These are phyloP conservation scores for Cymbopogon citratus DNA, from an alignment of 176 grass and related monocot genomes.

Conservation along the genomic window DNA sequence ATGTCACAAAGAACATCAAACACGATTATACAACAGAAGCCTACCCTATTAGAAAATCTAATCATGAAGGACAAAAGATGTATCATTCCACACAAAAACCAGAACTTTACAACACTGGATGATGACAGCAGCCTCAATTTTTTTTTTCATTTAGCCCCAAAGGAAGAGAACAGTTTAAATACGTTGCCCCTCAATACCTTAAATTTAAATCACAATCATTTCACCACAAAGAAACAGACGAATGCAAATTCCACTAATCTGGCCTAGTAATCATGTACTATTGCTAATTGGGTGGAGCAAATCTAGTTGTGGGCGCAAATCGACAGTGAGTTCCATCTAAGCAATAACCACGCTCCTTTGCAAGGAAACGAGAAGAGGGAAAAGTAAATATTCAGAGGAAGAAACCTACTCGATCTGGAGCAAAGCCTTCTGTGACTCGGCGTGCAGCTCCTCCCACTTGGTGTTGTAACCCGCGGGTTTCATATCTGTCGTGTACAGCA, in stretches of 20 bases:
- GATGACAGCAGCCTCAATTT: neutral
- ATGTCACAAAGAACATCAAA: neutral
- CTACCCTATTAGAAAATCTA: neutral
- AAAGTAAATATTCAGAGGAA: neutral
- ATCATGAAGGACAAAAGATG: neutral
- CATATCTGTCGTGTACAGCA: conserved; percentile 54
- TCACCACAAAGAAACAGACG: neutral
- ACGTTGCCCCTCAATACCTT: neutral
- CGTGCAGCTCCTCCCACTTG: conserved; percentile 77
- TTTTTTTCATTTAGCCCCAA: neutral
- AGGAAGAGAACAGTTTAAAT: neutral
- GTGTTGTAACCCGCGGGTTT: conserved; percentile 60
- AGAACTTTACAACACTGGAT: neutral
- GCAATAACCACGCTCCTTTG: neutral
- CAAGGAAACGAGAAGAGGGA: neutral
- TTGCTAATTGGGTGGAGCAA: conserved; percentile 2
- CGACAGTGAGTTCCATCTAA: neutral
- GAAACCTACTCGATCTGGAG: conserved; percentile 78
- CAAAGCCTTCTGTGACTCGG: conserved; percentile 72
- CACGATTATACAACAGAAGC: neutral
- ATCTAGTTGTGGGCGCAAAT: neutral
- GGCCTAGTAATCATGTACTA: neutral
- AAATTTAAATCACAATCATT: neutral
- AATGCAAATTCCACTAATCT: neutral
- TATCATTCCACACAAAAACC: neutral